phyloP scores from a whole-genome alignment of 2,329 filamentous ascomycete genomes.

The Metarhizium robertsii region DNA sequence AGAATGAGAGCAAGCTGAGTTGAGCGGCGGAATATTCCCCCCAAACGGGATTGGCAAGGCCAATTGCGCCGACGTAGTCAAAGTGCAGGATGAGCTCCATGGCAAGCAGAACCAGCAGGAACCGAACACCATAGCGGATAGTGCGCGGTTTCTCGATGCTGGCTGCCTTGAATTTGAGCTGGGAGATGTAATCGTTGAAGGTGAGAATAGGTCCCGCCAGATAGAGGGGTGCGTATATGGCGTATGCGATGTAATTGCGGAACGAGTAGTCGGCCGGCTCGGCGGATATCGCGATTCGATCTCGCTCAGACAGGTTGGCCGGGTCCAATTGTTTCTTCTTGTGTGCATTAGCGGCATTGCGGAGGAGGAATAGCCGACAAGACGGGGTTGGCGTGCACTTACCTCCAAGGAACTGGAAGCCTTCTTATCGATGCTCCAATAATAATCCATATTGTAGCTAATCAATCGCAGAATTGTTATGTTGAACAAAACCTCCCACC shows the following conservation, averaged over 20 bases:
- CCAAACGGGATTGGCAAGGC: conserved; percentile 73
- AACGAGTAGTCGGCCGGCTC: conserved; percentile 63
- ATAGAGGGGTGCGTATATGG: conserved; percentile 87
- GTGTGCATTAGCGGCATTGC: conserved; percentile 47
- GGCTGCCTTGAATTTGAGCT: conserved; percentile 63
- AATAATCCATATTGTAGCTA: conserved; percentile 95
- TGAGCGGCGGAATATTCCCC: conserved; percentile 75
- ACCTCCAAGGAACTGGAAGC: conserved; percentile 71
- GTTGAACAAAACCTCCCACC: conserved; percentile 98
- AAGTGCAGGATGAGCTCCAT: conserved; percentile 93
- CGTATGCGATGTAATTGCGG: conserved; percentile 81
- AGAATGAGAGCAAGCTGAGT: conserved; percentile 82
- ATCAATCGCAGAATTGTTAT: conserved; percentile 86
- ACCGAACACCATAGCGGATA: conserved; percentile 72
- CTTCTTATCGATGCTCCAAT: conserved; percentile 71
- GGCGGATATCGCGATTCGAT: conserved; percentile 72
- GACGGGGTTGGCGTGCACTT: conserved; percentile 22
- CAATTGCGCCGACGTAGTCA: conserved; percentile 89
- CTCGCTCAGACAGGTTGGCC: conserved; percentile 74
- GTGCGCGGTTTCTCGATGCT: conserved; percentile 65
- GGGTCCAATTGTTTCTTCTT: conserved; percentile 99
- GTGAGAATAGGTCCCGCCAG: conserved; percentile 88
- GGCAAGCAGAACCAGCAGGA: conserved; percentile 66
- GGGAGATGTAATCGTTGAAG: conserved; percentile 96
- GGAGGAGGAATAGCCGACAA: background rate